Base-by-base conservation (phyloP, 805 yeast species). In the Clavispora carvajalis region DNA sequence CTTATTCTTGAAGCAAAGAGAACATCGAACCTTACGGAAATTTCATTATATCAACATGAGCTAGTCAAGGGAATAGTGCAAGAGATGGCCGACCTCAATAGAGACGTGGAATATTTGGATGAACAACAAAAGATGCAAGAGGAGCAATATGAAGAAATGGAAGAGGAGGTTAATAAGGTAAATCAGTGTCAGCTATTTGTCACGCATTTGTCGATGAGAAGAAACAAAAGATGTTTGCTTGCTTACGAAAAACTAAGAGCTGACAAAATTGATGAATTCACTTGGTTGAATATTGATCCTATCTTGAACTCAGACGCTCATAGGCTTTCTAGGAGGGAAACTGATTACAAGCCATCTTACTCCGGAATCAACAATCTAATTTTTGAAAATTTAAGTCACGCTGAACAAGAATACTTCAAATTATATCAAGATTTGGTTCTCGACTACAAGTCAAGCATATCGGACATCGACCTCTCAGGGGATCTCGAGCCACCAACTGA, bases 401-500 rank as follows among this genome's bases (percentile, higher is more conserved):
- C 79, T 30, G 99, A 93, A 55, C 85, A 80, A 48, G 90, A 85
- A 24, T 93, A 89, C 59, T 63, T 79, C 45, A 77, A 80, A 40
- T 74, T 74, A 22, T 90, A 88, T 58, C 76, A 78, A 24, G 88
- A 85, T 25, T 63, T 86, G 21, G 62, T 88, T 18, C 77, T 85
- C 21, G 85, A 82, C 46, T 80, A 82, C 63, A 90, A 87, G 55
- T 85, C 93, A 8, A 76, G 77, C 4, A 79, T 87, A 63, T 75
- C 86, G 0, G 96, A 89, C 49, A 64, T 91, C 13, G 99, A 93
- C 55, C 64, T 93, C 19, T 78, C 91, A 22, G 98, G 97, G 0
- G 79, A 86, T n/a, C 57, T 93, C 49, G 85, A 77, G 17, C 99
- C 99, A 0, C 98, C 99, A 1, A 77, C 76, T 26, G 95, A 88